Evolutionary conservation across 495 filamentous ascomycete genomes (phyloP).

Genomic region (Tuber melanosporum): DNA sequence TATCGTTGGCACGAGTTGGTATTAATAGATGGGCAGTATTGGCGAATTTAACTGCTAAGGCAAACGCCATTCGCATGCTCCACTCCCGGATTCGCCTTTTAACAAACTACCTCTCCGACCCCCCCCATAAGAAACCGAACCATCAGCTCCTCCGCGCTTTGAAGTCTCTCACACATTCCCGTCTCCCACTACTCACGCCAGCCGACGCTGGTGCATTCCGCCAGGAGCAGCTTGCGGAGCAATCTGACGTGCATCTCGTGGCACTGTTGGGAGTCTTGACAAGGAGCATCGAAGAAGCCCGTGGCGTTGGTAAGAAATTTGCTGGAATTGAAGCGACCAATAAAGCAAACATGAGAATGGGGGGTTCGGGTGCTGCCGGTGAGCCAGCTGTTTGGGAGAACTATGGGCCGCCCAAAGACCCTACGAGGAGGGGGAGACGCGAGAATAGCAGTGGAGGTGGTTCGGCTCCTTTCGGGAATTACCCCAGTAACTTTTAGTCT

Average conservation of each 20-base stretch:
- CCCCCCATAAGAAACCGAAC: constrained; percentile 47
- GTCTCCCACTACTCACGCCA: constrained; percentile 56
- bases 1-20: neutral
- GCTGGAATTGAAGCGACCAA: constrained; percentile 54
- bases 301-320: constrained; percentile 67
- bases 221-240: constrained; percentile 57
- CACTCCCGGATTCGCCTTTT: constrained; percentile 76
- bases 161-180: constrained; percentile 55
- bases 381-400: constrained; percentile 11
- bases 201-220: constrained; percentile 51
- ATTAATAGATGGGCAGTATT: constrained; percentile 48
- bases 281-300: constrained; percentile 57
- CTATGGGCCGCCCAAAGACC: neutral
- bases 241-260: constrained; percentile 71
- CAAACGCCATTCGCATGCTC: constrained; percentile 88
- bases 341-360: constrained; percentile 21
- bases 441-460: constrained; percentile 6
- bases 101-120: constrained; percentile 66
- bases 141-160: constrained; percentile 60
- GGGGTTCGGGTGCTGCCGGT: constrained; percentile 11
- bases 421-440: constrained; percentile 21
- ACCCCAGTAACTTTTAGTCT: constrained; percentile 26
- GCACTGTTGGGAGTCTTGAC: constrained; percentile 63
- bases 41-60: constrained; percentile 69
- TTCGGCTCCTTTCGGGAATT: constrained; percentile 12